Conservation (phyloP, 306 rosid genomes). For the Trifolium pratense region DNA sequence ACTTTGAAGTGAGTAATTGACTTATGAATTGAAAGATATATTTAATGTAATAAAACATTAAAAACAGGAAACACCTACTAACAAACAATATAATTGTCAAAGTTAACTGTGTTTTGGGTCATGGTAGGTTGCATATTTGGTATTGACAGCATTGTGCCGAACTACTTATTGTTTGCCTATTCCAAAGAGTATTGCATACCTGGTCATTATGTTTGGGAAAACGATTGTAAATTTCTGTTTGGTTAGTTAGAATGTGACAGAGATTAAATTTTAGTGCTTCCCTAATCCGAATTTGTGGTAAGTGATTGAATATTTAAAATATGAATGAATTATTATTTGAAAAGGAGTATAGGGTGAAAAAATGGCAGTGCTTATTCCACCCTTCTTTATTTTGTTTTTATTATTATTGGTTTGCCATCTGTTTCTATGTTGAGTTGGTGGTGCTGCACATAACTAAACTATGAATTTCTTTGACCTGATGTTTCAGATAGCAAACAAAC, state of each 20-base stretch:
- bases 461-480: slow-evolving; percentile 25
- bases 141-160: background rate
- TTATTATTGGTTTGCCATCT: background rate
- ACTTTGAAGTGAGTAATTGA: slow-evolving; percentile 8
- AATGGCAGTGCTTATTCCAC: background rate
- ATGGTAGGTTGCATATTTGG: background rate
- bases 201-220: background rate
- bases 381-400: slow-evolving; percentile 7
- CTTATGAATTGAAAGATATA: background rate
- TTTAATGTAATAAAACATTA: background rate
- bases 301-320: background rate
- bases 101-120: background rate
- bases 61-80: background rate
- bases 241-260: background rate
- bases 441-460: background rate
- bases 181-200: background rate
- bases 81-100: background rate
- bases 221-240: background rate
- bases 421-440: slow-evolving; percentile 5
- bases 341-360: background rate
- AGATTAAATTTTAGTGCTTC: background rate
- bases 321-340: background rate
- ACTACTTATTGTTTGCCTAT: background rate
- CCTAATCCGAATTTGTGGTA: background rate
- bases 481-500: slow-evolving; percentile 86